Conservation (phyloP, 2,329 filamentous ascomycete species). For the Fusarium papillatum region DNA sequence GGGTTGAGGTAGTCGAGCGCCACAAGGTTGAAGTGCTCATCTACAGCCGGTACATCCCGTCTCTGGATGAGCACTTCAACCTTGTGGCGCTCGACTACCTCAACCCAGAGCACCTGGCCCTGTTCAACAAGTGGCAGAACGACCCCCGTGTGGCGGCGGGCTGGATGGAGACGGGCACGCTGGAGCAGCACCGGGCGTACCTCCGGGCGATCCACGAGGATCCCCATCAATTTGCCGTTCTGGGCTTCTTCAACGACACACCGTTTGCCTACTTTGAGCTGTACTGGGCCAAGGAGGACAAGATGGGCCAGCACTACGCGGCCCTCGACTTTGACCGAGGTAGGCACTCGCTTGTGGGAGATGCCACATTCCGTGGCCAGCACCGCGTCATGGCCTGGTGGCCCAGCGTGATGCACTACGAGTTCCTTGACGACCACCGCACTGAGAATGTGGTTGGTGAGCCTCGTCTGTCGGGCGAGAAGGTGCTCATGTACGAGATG, state of each 20-base stretch:
- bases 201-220: constrained; percentile 75
- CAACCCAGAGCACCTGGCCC: constrained; percentile 70
- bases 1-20: too few relatives aligned
- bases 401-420: constrained; percentile 72
- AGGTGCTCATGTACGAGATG: constrained; percentile 80
- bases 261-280: constrained; percentile 83
- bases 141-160: constrained; percentile 82
- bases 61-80: constrained; percentile 80
- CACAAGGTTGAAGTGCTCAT: too few relatives aligned
- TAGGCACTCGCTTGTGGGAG: constrained; percentile 69
- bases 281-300: constrained; percentile 66
- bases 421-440: constrained; percentile 72
- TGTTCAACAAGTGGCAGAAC: constrained; percentile 86
- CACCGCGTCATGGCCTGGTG: constrained; percentile 73
- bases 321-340: constrained; percentile 70
- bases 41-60: constrained; percentile 83
- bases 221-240: constrained; percentile 75
- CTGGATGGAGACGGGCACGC: constrained; percentile 82
- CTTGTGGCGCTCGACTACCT: constrained; percentile 77
- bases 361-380: constrained; percentile 70
- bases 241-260: constrained; percentile 78
- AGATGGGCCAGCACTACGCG: constrained; percentile 68
- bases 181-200: constrained; percentile 80
- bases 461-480: constrained; percentile 77
- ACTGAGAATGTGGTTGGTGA: constrained; percentile 74